These are phyloP conservation scores for Phalaenopsis equestris DNA, from an alignment of 106 monocot genomes.

Conservation along the genomic window DNA sequence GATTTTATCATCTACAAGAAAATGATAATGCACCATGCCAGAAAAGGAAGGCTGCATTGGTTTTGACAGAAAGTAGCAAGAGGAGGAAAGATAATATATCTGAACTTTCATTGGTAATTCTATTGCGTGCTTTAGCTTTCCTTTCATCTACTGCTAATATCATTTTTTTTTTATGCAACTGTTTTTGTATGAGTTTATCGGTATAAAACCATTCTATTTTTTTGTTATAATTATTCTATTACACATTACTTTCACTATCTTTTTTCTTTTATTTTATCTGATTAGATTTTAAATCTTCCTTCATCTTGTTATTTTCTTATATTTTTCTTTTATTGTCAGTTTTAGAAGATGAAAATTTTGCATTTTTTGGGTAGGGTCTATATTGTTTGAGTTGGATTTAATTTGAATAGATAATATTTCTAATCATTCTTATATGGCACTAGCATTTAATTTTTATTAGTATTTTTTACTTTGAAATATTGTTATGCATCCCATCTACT, in stretches of 20 bases:
- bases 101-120: conserved; percentile 25
- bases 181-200: background rate
- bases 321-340: background rate
- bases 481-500: background rate
- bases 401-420: background rate
- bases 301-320: background rate
- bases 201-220: background rate
- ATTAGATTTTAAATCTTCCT: background rate
- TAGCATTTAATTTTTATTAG: background rate
- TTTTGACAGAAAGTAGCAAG: conserved; percentile 31
- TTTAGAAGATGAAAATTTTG: background rate
- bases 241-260: background rate
- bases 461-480: background rate
- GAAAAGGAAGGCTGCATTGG: conserved; percentile 34
- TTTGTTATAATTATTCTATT: background rate
- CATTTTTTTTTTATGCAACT: background rate
- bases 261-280: background rate
- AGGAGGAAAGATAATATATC: conserved; percentile 37
- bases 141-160: background rate
- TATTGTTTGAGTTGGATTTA: conserved; percentile 1
- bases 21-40: conserved; percentile 14
- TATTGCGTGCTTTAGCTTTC: background rate
- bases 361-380: background rate
- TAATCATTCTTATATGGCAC: background rate
- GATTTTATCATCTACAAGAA: conserved; percentile 45